Evolutionary conservation across 306 rosid genomes (phyloP), one percentile per base, ranked within the genome.

Genomic region (Clitoria ternatea): DNA sequence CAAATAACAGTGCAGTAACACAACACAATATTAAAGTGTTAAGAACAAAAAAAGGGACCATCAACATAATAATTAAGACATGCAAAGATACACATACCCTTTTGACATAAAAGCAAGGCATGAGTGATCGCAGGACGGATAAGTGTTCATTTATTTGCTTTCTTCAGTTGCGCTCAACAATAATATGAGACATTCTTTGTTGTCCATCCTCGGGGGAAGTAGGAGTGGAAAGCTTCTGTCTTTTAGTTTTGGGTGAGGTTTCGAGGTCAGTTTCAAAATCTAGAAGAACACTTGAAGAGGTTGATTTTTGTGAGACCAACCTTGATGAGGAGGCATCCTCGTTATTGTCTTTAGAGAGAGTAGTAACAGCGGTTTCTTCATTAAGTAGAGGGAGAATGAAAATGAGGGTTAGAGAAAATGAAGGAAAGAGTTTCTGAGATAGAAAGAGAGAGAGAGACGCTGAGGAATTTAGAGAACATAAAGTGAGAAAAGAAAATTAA

Each of bases 141-240:
- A 95, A 80, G 52, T 95, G 92, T 64, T 89, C 97, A 50, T 95
- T 95, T 97, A 95, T 95, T 78, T 95, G 99, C 86, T 89, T 95
- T 33, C 99, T 85, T 22, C 99, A 76, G 89, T 91, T 95, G 36
- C 99, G 88, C 73, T 95, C 99, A 48, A 95, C 97, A 0, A 91
- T 82, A 4, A 91, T 95, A 17, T 95, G 99, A 56, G 99, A 95
- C 11, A 85, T 64, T 84, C 73, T 84, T 44, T 78, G 91, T 48
- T 81, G 84, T 20, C 95, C 97, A 53, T 87, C 99, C 47, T 83
- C 89, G 2, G 55, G 13, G 2, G 39, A 53, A 30, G 67, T 47
- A 0, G 77, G 63, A 3, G 64, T 30, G 5, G 53, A 32, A 6
- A 81, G 62, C 79, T 83, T 95, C 78, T 45, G 77, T 32, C 96